phyloP scores from a whole-genome alignment of 306 rosid genomes.

The Cyclanthera cordifolia region DNA sequence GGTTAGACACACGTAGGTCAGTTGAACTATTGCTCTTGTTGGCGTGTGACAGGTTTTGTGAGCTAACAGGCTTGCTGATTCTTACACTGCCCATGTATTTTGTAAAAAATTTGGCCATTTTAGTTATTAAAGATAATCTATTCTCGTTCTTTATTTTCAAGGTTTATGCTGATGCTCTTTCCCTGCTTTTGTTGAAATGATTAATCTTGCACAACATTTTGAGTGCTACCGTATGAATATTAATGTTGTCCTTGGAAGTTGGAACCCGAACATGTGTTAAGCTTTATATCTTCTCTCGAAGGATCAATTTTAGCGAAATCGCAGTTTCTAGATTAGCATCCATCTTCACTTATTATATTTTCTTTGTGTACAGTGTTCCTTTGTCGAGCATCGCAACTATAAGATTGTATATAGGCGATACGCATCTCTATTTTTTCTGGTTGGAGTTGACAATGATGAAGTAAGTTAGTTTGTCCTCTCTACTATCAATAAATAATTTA shows the following conservation, averaged over 20 bases:
- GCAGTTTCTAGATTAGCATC: not conserved
- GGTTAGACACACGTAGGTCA: too few species aligned
- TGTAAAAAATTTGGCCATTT: not conserved
- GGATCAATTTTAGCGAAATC: not conserved
- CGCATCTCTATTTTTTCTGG: slow-evolving; percentile 87
- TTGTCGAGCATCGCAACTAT: slow-evolving; percentile 96
- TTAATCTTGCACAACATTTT: not conserved
- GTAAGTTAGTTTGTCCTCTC: slow-evolving; percentile 26
- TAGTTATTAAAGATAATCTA: not conserved
- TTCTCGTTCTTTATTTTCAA: not conserved
- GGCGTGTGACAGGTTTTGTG: too few species aligned
- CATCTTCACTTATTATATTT: slow-evolving; percentile 8
- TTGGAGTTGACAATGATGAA: slow-evolving; percentile 87
- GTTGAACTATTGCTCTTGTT: too few species aligned
- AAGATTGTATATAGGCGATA: slow-evolving; percentile 90
- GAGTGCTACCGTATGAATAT: not conserved
- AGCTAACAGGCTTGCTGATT: not conserved
- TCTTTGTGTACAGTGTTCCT: slow-evolving; percentile 66
- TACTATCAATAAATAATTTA: not conserved
- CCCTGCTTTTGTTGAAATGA: slow-evolving; percentile 1
- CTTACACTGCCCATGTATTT: not conserved
- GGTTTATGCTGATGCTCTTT: not conserved
- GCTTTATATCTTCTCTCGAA: not conserved
- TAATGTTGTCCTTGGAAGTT: not conserved
- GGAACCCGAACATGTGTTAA: not conserved